phyloP scores from a whole-genome alignment of 345 rosid species.

The Hibiscus syriacus region DNA sequence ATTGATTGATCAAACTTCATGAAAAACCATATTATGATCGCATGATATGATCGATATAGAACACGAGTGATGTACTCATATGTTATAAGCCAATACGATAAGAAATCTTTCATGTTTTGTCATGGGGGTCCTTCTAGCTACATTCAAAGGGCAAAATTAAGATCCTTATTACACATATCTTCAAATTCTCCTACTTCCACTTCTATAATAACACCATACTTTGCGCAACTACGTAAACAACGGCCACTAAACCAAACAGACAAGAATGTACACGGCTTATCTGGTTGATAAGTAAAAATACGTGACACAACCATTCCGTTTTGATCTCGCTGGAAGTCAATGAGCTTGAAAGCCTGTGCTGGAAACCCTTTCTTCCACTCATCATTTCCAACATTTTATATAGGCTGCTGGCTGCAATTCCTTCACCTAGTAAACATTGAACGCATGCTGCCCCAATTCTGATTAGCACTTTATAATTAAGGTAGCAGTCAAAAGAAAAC shows the following conservation, averaged over 20 bases:
- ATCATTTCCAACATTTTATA: neutral
- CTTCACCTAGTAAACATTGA: conserved; percentile 4
- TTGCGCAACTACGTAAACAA: no score
- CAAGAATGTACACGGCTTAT: conserved; percentile 12
- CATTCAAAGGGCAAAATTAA: neutral
- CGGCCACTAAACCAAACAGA: conserved; percentile 9
- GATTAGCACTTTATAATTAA: neutral
- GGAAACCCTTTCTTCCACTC: conserved; percentile 6
- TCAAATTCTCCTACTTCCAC: conserved; percentile 8
- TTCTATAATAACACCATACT: neutral
- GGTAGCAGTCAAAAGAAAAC: neutral
- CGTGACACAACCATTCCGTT: neutral
- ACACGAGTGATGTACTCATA: neutral
- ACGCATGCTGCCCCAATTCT: conserved; percentile 2
- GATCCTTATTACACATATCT: conserved; percentile 32
- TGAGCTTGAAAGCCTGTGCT: neutral
- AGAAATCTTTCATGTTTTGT: neutral
- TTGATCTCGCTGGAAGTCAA: neutral
- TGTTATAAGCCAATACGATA: neutral
- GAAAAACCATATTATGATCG: neutral
- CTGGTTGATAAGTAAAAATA: neutral
- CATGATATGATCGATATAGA: no score
- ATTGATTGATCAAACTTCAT: neutral
- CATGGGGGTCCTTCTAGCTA: conserved; percentile 6
- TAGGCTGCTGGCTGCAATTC: conserved; percentile 8